A percentile compares a stretch with the other conserved stretches of the same genome.
phyloP scores from a whole-genome alignment of 2,329 filamentous ascomycete genomes.

The Colletotrichum camelliae region DNA sequence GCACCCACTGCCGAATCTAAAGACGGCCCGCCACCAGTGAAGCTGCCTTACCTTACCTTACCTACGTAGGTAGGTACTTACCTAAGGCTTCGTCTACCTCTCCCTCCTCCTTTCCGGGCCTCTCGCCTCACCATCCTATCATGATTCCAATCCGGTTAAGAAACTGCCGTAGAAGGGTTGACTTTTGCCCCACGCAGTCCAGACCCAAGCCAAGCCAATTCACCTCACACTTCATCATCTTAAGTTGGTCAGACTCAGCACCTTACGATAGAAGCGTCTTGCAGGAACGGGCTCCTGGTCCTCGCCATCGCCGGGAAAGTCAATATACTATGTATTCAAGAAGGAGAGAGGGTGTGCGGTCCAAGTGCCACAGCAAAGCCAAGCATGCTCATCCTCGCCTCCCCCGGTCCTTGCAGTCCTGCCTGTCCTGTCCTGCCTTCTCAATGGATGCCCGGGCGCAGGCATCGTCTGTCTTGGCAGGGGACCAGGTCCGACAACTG shows the following conservation, averaged over 20 bases:
- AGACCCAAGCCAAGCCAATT: not conserved
- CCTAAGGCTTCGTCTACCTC: no score
- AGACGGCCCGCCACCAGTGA: no score
- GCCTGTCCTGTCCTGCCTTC: not conserved
- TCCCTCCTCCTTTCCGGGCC: no score
- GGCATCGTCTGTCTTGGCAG: slow-evolving; percentile 5
- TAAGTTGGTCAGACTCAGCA: not conserved
- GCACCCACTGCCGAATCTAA: no score
- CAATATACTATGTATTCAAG: not conserved
- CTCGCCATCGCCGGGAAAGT: not conserved
- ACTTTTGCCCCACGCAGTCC: not conserved
- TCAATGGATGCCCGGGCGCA: not conserved
- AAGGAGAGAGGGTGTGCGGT: not conserved
- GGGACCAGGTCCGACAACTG: not conserved
- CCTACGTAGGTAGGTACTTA: no score
- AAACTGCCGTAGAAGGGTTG: not conserved
- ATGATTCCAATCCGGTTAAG: not conserved
- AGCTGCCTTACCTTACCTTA: no score
- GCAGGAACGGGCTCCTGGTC: not conserved
- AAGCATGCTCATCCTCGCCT: not conserved
- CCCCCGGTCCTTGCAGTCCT: not conserved
- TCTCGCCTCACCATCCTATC: not conserved
- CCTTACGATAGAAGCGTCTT: not conserved
- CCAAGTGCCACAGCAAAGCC: not conserved
- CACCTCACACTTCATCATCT: not conserved